Evolutionary conservation across 2,329 filamentous ascomycete species (phyloP).

Genomic region (Aspergillus sp.): DNA sequence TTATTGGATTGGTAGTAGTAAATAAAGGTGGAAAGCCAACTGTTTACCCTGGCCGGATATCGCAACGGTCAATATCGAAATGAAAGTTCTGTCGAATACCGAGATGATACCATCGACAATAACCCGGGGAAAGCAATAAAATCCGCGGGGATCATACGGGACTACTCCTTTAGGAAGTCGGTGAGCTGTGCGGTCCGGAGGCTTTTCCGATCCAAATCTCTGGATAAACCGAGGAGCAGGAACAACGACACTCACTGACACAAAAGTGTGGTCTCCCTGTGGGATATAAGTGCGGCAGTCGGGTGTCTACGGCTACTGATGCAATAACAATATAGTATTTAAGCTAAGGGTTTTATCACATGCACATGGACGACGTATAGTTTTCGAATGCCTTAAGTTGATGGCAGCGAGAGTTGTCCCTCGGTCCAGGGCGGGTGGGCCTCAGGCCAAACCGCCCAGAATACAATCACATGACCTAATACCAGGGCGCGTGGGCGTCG

Average conservation of each 20-base stretch:
- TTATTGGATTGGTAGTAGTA: background rate
- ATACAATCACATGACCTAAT: background rate
- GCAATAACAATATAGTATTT: background rate
- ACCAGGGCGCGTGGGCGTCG: slow-evolving; percentile 10
- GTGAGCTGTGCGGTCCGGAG: slow-evolving; percentile 27
- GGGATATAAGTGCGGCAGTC: background rate
- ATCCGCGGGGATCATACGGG: slow-evolving; percentile 28
- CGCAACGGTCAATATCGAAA: background rate
- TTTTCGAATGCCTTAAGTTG: background rate
- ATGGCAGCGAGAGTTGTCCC: background rate
- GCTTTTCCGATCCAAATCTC: slow-evolving; percentile 8
- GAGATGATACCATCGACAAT: slow-evolving; percentile 11
- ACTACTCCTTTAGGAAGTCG: slow-evolving; percentile 32
- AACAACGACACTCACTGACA: background rate
- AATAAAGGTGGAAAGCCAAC: background rate
- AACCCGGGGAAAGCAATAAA: slow-evolving; percentile 22
- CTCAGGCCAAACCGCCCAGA: too few relatives aligned
- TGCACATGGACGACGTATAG: background rate
- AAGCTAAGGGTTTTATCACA: background rate
- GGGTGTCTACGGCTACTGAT: too few relatives aligned
- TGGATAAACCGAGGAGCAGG: background rate
- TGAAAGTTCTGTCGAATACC: slow-evolving; percentile 1
- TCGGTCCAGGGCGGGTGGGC: background rate
- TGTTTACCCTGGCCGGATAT: background rate
- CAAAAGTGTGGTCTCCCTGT: background rate